A percentile compares a stretch with the other conserved stretches of the same genome.
Conservation (phyloP, 352 stramenopile genomes). For the Thalassiosira livingstoniorum region DNA sequence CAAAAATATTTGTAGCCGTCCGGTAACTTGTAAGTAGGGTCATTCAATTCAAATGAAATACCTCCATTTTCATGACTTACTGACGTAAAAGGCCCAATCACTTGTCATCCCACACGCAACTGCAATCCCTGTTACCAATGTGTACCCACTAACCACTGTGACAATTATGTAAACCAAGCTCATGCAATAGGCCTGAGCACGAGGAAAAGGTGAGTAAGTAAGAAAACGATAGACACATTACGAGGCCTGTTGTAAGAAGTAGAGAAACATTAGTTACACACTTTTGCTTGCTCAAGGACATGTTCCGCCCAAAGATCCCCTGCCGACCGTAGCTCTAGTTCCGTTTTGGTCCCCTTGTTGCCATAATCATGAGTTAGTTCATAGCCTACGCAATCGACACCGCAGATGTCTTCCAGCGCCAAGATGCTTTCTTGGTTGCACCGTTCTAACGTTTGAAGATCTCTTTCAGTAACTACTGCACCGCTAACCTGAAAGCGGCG, state of each 20-base stretch:
- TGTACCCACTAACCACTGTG: slow-evolving; percentile 78
- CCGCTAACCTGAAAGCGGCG: no score
- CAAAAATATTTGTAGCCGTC: no score
- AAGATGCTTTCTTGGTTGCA: slow-evolving; percentile 84
- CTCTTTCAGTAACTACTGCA: slow-evolving; percentile 71
- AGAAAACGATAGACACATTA: no score
- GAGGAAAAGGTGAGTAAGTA: no score
- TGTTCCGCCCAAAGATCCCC: slow-evolving; percentile 81
- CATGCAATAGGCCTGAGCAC: slow-evolving; percentile 84
- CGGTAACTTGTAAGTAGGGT: no score
- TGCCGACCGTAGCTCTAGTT: slow-evolving; percentile 61
- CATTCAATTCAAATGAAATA: no score
- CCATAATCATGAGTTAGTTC: no score
- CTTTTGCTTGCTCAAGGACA: slow-evolving; percentile 65
- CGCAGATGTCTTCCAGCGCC: slow-evolving; percentile 78
- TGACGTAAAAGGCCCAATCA: slow-evolving; percentile 26
- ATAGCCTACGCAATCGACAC: slow-evolving; percentile 59
- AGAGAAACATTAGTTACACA: background rate
- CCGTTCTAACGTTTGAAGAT: slow-evolving; percentile 77
- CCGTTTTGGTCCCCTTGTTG: slow-evolving; percentile 41
- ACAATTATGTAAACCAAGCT: slow-evolving; percentile 81
- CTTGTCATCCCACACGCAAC: slow-evolving; percentile 36
- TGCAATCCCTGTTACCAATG: slow-evolving; percentile 67
- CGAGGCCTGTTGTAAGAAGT: background rate
- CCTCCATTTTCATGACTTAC: no score